phyloP scores from a whole-genome alignment of 768 basidiomycete genomes.

The Cystobasidiopsis lactophilus region DNA sequence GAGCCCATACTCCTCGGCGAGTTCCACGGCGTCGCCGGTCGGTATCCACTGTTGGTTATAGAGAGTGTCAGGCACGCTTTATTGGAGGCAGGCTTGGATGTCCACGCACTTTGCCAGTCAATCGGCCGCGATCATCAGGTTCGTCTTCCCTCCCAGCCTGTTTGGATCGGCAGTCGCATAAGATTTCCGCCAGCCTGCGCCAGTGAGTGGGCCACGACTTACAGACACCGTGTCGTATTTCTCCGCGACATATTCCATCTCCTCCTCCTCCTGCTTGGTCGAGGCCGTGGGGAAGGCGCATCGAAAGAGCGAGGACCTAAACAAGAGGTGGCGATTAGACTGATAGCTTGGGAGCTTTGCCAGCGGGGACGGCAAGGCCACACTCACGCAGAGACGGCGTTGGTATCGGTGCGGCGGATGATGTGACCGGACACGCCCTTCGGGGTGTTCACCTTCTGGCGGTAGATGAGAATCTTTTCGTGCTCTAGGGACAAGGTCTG shows the following conservation, averaged over 20 bases:
- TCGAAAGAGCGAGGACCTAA: slow-evolving; percentile 15
- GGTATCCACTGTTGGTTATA: slow-evolving; percentile 15
- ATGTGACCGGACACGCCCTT: slow-evolving; percentile 11
- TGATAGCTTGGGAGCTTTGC: too few species aligned
- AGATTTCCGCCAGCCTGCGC: too few species aligned
- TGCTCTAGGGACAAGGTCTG: not conserved
- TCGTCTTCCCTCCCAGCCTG: slow-evolving; percentile 11
- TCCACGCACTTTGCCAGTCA: not conserved
- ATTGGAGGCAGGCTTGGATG: too few species aligned
- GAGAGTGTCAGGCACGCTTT: too few species aligned
- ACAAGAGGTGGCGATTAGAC: too few species aligned
- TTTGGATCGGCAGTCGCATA: too few species aligned
- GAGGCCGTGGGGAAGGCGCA: slow-evolving; percentile 14
- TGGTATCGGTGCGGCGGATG: slow-evolving; percentile 18
- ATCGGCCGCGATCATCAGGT: not conserved
- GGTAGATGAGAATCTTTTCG: not conserved
- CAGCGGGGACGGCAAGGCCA: too few species aligned
- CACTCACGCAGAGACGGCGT: slow-evolving; percentile 15
- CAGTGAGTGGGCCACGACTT: too few species aligned
- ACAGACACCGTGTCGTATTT: slow-evolving; percentile 10
- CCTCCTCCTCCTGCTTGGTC: slow-evolving; percentile 8
- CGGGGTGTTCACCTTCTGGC: not conserved
- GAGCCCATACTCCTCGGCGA: slow-evolving; percentile 15
- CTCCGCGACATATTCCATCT: slow-evolving; percentile 14
- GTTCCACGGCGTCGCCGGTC: slow-evolving; percentile 3